These are phyloP conservation scores for Antitrichia curtipendula DNA, from an alignment of 225 moss, liverwort and hornwort species.

Conservation along the genomic window DNA sequence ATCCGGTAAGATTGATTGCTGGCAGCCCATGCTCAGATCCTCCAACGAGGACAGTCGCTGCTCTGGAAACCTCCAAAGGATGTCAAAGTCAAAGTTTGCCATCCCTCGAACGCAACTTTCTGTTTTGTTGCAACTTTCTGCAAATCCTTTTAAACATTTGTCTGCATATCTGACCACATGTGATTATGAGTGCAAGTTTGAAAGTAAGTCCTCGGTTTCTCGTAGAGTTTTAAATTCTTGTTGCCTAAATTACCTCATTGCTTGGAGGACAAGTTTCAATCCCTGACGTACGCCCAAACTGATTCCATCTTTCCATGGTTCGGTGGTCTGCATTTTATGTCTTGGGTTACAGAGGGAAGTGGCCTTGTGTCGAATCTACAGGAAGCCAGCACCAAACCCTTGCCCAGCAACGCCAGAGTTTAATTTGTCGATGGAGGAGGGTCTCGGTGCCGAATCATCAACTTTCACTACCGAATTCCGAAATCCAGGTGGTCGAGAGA, in stretches of 20 bases:
- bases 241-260: not conserved
- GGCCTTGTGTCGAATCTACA: constrained; percentile 69
- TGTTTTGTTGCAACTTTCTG: not conserved
- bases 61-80: not conserved
- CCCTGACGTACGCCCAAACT: not conserved
- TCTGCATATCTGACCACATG: not conserved
- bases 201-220: not conserved
- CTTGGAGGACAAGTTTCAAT: not conserved
- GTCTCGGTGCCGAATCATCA: not conserved
- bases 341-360: constrained; percentile 41
- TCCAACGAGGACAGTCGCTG: too few species aligned
- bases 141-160: not conserved
- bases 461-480: not conserved
- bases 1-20: not conserved
- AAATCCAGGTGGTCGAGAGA: not conserved
- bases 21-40: not conserved
- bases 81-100: not conserved
- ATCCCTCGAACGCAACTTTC: not conserved
- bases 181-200: not conserved
- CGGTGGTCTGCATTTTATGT: not conserved
- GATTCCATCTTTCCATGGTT: not conserved
- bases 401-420: not conserved
- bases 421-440: not conserved
- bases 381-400: constrained; percentile 12
- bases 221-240: not conserved